Percentiles rank a stretch among this genome's conserved stretches.
Conservation (phyloP, 2,329 filamentous ascomycete genomes). For the Neophaeococcomyces aloes region DNA sequence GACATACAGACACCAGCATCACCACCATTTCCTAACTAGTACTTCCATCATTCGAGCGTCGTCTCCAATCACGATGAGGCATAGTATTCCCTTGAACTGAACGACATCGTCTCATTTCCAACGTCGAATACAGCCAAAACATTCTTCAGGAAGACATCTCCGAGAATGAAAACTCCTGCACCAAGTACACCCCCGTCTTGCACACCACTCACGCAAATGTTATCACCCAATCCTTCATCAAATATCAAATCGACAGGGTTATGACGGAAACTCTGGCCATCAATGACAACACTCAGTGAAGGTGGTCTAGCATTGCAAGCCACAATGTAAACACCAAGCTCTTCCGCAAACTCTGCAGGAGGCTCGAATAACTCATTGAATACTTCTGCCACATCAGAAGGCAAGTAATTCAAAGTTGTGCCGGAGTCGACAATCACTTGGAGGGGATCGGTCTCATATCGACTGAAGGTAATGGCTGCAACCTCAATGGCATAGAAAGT, state of each 20-base stretch:
- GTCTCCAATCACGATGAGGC: constrained; percentile 6
- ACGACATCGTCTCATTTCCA: constrained; percentile 37
- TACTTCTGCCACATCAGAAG: constrained; percentile 26
- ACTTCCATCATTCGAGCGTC: too few relatives aligned
- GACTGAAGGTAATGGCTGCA: too few relatives aligned
- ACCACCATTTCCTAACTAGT: too few relatives aligned
- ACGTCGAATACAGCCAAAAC: constrained; percentile 42
- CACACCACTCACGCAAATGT: constrained; percentile 19
- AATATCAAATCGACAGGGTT: constrained; percentile 25
- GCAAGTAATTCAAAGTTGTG: constrained; percentile 29
- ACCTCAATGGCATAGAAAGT: too few relatives aligned
- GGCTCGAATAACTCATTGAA: constrained; percentile 35
- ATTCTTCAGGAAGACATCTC: constrained; percentile 40
- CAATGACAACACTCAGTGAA: constrained; percentile 30
- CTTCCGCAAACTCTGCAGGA: constrained; percentile 26
- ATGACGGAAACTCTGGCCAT: constrained; percentile 23
- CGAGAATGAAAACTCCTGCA: constrained; percentile 24
- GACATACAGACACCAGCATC: too few relatives aligned
- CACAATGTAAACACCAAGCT: constrained; percentile 28
- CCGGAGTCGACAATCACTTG: constrained; percentile 14
- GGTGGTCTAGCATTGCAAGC: constrained; percentile 33
- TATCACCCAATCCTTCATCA: constrained; percentile 13
- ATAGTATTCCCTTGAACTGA: constrained; percentile 28
- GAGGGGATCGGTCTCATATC: background rate
- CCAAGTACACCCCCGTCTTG: constrained; percentile 11